A percentile compares a stretch with the other conserved stretches of the same genome.
phyloP scores from a whole-genome alignment of 2,329 filamentous ascomycete species.

The Onygena corvina region DNA sequence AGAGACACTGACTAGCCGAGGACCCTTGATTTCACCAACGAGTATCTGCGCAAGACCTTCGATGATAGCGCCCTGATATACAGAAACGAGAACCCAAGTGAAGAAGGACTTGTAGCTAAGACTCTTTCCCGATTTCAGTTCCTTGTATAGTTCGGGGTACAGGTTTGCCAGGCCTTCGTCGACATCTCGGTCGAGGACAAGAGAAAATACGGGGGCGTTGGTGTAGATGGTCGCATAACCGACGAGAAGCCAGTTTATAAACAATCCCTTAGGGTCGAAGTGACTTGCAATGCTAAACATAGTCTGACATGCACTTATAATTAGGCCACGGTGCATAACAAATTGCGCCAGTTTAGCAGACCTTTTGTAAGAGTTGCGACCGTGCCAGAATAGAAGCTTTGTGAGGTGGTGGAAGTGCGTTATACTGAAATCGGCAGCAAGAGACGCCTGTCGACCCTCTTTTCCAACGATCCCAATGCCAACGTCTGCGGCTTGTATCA shows the following conservation, averaged over 20 bases:
- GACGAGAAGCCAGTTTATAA: slow-evolving; percentile 93
- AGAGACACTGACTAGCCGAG: slow-evolving; percentile 73
- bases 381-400: slow-evolving; percentile 97
- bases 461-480: slow-evolving; percentile 97
- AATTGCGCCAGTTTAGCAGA: slow-evolving; percentile 93
- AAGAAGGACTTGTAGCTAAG: slow-evolving; percentile 92
- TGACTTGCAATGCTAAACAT: slow-evolving; percentile 90
- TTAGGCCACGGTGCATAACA: slow-evolving; percentile 91
- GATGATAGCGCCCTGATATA: slow-evolving; percentile 92
- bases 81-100: slow-evolving; percentile 85
- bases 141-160: slow-evolving; percentile 95
- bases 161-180: slow-evolving; percentile 87
- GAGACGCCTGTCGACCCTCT: slow-evolving; percentile 84
- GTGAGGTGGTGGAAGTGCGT: slow-evolving; percentile 90
- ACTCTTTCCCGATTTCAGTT: slow-evolving; percentile 77
- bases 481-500: slow-evolving; percentile 98
- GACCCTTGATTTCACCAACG: slow-evolving; percentile 55
- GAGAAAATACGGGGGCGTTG: slow-evolving; percentile 78
- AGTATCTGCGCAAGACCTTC: slow-evolving; percentile 88
- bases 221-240: slow-evolving; percentile 96
- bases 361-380: slow-evolving; percentile 91
- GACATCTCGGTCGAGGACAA: slow-evolving; percentile 89
- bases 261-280: slow-evolving; percentile 88
- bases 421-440: slow-evolving; percentile 94
- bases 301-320: slow-evolving; percentile 91